These are phyloP conservation scores for Xylaria sp. DNA, from an alignment of 2,329 filamentous ascomycete species.

Conservation along the genomic window DNA sequence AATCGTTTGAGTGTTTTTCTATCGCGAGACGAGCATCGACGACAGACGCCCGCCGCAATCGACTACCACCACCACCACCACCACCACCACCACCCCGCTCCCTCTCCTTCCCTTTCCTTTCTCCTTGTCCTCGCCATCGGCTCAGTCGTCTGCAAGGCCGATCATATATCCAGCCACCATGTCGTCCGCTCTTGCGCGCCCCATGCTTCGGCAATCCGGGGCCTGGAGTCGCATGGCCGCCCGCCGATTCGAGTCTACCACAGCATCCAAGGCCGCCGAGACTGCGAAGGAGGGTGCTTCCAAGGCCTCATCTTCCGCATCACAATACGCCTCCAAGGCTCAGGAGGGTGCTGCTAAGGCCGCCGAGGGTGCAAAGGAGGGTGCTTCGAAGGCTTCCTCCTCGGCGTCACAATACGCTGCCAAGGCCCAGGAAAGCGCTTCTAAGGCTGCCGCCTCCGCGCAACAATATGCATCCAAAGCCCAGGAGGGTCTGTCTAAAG, in stretches of 20 bases:
- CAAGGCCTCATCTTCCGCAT: conserved; percentile 47
- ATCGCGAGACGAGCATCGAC: conserved; percentile 42
- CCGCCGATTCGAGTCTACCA: conserved; percentile 71
- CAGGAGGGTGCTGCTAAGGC: conserved; percentile 73
- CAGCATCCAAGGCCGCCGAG: conserved; percentile 51
- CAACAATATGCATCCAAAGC: conserved; percentile 71
- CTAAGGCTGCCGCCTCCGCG: conserved; percentile 55
- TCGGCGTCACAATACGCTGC: conserved; percentile 56
- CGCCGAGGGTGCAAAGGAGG: conserved; percentile 46
- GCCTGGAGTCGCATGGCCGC: conserved; percentile 56
- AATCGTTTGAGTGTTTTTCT: conserved; percentile 58
- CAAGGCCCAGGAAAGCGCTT: conserved; percentile 50
- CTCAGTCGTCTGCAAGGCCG: conserved; percentile 34
- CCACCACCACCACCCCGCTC: conserved; percentile 3
- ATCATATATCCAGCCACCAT: conserved; percentile 37
- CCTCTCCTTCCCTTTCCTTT: neutral
- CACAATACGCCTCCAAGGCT: conserved; percentile 66
- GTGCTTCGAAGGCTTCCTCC: conserved; percentile 47
- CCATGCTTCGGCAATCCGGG: conserved; percentile 49
- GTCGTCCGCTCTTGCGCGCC: conserved; percentile 47
- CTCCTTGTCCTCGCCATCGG: conserved; percentile 21
- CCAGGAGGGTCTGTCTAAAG: conserved; percentile 82
- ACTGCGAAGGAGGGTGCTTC: conserved; percentile 50
- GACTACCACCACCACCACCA: conserved; percentile 13
- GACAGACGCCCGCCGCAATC: conserved; percentile 29